Evolutionary conservation across 176 grass and related monocot genomes (phyloP).

Genomic region (Melocanna baccifera): DNA sequence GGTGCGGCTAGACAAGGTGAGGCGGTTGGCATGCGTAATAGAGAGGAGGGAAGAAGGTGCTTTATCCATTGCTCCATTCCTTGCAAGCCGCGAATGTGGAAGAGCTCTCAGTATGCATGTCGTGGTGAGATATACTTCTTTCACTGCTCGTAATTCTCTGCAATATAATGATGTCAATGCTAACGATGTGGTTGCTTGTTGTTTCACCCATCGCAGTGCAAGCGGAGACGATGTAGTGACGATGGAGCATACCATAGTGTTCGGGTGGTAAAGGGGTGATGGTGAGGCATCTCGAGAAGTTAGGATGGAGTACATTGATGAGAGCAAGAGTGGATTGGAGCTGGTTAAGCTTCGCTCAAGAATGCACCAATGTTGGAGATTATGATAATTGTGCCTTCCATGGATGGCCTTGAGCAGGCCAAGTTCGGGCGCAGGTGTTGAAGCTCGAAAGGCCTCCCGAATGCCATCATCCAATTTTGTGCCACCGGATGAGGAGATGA

Average conservation of each 20-base stretch:
- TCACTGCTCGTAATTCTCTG: neutral
- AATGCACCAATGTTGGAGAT: slow-evolving; percentile 38
- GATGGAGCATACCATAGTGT: slow-evolving; percentile 5
- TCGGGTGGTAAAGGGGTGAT: slow-evolving; percentile 3
- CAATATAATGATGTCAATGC: neutral
- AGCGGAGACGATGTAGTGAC: slow-evolving; percentile 33
- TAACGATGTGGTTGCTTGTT: neutral
- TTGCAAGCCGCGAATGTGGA: slow-evolving; percentile 36
- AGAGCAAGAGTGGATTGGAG: slow-evolving; percentile 53
- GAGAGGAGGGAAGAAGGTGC: slow-evolving; percentile 51
- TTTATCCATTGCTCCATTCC: slow-evolving; percentile 42
- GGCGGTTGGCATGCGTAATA: slow-evolving; percentile 35
- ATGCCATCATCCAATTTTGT: slow-evolving; percentile 33
- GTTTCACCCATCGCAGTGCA: slow-evolving; percentile 39
- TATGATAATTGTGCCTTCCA: slow-evolving; percentile 55
- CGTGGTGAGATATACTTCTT: slow-evolving; percentile 41
- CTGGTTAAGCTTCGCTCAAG: slow-evolving; percentile 56
- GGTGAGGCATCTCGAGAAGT: slow-evolving; percentile 39
- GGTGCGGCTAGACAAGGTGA: slow-evolving; percentile 32
- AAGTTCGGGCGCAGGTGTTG: slow-evolving; percentile 49
- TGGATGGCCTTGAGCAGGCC: slow-evolving; percentile 61
- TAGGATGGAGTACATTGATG: slow-evolving; percentile 50
- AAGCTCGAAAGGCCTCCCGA: slow-evolving; percentile 37
- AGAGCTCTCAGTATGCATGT: slow-evolving; percentile 46
- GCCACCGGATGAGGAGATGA: slow-evolving; percentile 22